Conservation (phyloP, 1,284 basidiomycete genomes). For the Sanghuangporus weigelae region DNA sequence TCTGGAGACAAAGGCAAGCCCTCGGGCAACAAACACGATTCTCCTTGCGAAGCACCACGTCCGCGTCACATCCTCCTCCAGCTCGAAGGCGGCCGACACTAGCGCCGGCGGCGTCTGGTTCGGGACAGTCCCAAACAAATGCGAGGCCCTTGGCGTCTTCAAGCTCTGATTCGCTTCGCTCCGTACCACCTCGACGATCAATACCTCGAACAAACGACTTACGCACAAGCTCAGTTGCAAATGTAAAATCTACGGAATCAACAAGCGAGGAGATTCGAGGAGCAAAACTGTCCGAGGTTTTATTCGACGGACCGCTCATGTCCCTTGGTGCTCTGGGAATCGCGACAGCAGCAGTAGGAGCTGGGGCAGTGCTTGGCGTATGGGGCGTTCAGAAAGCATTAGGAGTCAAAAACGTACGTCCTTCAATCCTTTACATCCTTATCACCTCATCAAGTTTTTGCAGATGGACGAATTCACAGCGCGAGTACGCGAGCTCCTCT, state of each 20-base stretch:
- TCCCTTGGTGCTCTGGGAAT: slow-evolving; percentile 17
- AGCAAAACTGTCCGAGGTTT: not conserved
- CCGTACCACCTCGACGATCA: not conserved
- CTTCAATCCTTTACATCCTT: not conserved
- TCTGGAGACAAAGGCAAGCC: slow-evolving; percentile 14
- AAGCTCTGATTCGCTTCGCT: not conserved
- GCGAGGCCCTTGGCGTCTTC: not conserved
- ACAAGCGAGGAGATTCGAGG: not conserved
- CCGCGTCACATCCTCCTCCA: not conserved
- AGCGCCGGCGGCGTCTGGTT: not conserved
- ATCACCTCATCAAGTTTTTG: not conserved
- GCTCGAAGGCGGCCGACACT: not conserved
- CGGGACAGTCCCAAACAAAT: not conserved
- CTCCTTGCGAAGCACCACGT: not conserved
- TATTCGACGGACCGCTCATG: slow-evolving; percentile 10
- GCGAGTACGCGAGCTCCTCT: slow-evolving; percentile 9
- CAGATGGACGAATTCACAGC: slow-evolving; percentile 16
- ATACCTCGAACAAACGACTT: not conserved
- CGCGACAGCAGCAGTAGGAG: slow-evolving; percentile 13
- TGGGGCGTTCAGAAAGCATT: slow-evolving; percentile 9
- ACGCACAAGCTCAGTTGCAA: not conserved
- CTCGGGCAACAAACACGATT: not conserved
- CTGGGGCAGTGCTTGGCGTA: slow-evolving; percentile 3
- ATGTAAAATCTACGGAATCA: not conserved
- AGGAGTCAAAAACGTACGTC: slow-evolving; percentile 16